Evolutionary conservation across 2,329 filamentous ascomycete species (phyloP).

Genomic region (Orbilia oligospora): DNA sequence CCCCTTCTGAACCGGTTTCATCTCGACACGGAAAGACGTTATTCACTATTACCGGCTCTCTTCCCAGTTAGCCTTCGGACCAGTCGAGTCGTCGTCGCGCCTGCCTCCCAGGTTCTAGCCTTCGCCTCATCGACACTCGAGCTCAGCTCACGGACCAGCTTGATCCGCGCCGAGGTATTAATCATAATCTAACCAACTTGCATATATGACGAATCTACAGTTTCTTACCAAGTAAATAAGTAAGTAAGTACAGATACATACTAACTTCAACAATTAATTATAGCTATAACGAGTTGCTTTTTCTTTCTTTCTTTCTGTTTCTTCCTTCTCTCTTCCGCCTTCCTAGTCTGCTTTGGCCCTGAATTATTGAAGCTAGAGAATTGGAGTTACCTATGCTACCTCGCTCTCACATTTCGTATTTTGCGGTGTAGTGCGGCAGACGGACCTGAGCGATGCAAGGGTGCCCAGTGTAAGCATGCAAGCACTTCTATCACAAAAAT

Average conservation of each 20-base stretch:
- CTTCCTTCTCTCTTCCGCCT: conserved; percentile 20
- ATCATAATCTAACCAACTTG: conserved; percentile 10
- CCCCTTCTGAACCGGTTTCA: conserved; percentile 21
- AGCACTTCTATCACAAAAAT: conserved; percentile 42
- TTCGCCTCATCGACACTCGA: conserved; percentile 27
- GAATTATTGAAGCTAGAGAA: not conserved
- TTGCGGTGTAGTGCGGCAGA: conserved; percentile 46
- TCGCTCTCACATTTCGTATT: conserved; percentile 33
- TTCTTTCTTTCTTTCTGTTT: not conserved
- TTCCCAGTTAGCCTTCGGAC: conserved; percentile 28
- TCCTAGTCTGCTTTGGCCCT: conserved; percentile 15
- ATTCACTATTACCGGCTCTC: conserved; percentile 17
- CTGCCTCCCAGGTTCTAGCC: conserved; percentile 58
- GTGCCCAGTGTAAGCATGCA: conserved; percentile 32
- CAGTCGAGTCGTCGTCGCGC: conserved; percentile 26
- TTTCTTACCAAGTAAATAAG: not conserved
- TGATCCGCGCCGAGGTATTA: conserved; percentile 39
- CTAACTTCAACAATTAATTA: not conserved
- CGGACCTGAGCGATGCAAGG: conserved; percentile 50
- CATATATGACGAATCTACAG: conserved; percentile 21
- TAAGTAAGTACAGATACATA: not conserved
- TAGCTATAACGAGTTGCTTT: not conserved
- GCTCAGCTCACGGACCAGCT: conserved; percentile 52
- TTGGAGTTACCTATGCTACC: conserved; percentile 1
- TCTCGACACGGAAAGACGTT: conserved; percentile 20